Evolutionary conservation across 768 basidiomycete species (phyloP), one percentile per base, ranked within the genome.

Genomic region (Lactifluus subvellereus): DNA sequence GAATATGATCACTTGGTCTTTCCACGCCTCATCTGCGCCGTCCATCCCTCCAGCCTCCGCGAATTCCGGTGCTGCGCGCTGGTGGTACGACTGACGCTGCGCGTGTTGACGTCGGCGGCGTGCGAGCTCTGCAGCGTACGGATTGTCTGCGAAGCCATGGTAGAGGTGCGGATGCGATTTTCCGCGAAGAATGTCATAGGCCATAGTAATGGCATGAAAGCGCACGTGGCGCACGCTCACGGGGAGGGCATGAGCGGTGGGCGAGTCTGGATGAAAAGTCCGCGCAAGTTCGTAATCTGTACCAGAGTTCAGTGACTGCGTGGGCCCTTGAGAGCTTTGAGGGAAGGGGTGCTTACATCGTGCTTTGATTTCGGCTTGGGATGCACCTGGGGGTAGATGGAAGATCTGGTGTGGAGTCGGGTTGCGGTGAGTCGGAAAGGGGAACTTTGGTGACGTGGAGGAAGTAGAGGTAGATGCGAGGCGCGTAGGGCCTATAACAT

Each of bases 371-470:
- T 87, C 80, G 38, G 74, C 69, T 68, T 83, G 84, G 0, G 83
- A 79, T 20, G 86, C 85, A 22, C 77, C 74, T 1, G 66, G 69
- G 2, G 81, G 74, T 4, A 90, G 78, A 69, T 88, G 88, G 70
- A 90, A 90, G 59, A 90, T 88, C 72, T 90, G 83, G 71, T 86
- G 77, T 0, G 88, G 85, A 0, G 84, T 82, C 11, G 88, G 87
- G 53, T 77, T 77, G 0, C 78, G 64, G 60, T 82, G 72, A 5
- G 66, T 69, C 0, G 88, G 88, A 57, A 82, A 89, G 0, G 84
- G 82, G 55, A 75, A 78, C 18, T 66, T 69, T 37, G 64, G 64
- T 13, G 69, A 54, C 13, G 69, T 66, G 4, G 70, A 67, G 10
- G 71, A 70, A 1, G 71, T 37, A 30, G 55, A 61, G 4, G 38